phyloP scores from a whole-genome alignment of 768 basidiomycete genomes.

The Pisolithus orientalis region DNA sequence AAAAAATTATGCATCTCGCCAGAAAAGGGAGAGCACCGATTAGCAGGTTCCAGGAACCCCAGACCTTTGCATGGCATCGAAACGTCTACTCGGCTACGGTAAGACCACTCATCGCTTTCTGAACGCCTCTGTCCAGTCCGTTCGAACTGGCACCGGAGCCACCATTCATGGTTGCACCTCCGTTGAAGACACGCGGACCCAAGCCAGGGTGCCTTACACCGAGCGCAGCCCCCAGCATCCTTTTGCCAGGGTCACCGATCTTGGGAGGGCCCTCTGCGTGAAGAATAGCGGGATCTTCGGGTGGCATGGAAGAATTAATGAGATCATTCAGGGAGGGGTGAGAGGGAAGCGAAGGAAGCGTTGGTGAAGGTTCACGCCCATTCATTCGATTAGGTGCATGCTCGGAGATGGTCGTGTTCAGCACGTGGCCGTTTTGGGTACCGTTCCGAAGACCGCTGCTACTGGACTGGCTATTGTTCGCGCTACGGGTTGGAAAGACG shows the following conservation, averaged over 20 bases:
- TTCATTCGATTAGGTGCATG: conserved; percentile 31
- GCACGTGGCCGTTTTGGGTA: conserved; percentile 33
- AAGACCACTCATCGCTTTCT: conserved; percentile 71
- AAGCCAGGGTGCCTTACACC: conserved; percentile 78
- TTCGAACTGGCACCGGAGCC: conserved; percentile 15
- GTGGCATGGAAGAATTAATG: conserved; percentile 62
- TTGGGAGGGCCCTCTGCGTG: conserved; percentile 52
- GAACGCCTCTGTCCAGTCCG: conserved; percentile 55
- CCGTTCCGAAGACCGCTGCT: conserved; percentile 20
- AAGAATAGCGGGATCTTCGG: conserved; percentile 64
- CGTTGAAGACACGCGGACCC: conserved; percentile 50
- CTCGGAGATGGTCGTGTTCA: conserved; percentile 44
- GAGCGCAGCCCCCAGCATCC: conserved; percentile 83
- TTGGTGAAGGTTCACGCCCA: conserved; percentile 73
- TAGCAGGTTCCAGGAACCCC: conserved; percentile 14
- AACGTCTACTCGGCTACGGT: conserved; percentile 60
- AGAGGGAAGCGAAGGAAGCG: conserved; percentile 71
- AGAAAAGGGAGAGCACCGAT: conserved; percentile 11
- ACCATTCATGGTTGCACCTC: conserved; percentile 28
- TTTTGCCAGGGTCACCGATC: conserved; percentile 83
- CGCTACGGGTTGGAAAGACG: conserved; percentile 50
- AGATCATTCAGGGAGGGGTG: conserved; percentile 83
- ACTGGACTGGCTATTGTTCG: conserved; percentile 32
- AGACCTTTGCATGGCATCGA: conserved; percentile 6
- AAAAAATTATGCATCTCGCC: conserved; percentile 2